Base-by-base conservation (phyloP, 2,329 filamentous ascomycete species). In the Aspergillus neoniger region DNA sequence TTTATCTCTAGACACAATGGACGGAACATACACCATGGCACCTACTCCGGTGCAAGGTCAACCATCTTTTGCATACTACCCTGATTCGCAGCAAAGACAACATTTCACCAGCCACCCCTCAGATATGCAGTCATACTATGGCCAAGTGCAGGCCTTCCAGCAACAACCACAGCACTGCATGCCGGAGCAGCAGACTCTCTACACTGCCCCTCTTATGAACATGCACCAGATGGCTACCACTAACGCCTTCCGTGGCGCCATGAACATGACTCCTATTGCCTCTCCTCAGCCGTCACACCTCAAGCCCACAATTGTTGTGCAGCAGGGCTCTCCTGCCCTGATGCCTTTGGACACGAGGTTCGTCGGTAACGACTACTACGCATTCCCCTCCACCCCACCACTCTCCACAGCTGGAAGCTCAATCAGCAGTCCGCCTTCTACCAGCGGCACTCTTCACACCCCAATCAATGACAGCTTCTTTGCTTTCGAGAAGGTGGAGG, bases 31-130 rank as follows among this genome's bases (percentile, higher is more conserved):
- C 70, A 74, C 79, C 65, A 79, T 82, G 71, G 78, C 79, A 72
- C 74, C 78, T 60, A 65, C 79, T 68, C 77, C 80, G 77, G 76
- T 84, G 71, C 86, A 91, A 83, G 87, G 84, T 63, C 89, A 91
- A 79, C 86, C 88, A 67, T 82, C 90, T 61, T 96, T 92, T 83
- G 93, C 91, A 85, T 95, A 93, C 83, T 96, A 94, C 82, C 89
- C 87, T 69, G 84, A 88, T 76, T 82, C 86, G 64, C 89, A 92
- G 74, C 84, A 85, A 71, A 85, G 88, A 72, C 89, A 93, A 78
- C 88, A 91, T 78, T 93, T 92, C 81, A 85, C 88, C 65, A 85
- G 86, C 63, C 85, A 86, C 74, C 86, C 85, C 62, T 79, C 80
- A 47, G 83, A 84, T 60, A 67, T 78, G 65, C 73, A 77, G 55